Percentiles rank a stretch among this genome's conserved stretches.
Conservation (phyloP, 140 eudicot genomes). For the Anethum foeniculum region DNA sequence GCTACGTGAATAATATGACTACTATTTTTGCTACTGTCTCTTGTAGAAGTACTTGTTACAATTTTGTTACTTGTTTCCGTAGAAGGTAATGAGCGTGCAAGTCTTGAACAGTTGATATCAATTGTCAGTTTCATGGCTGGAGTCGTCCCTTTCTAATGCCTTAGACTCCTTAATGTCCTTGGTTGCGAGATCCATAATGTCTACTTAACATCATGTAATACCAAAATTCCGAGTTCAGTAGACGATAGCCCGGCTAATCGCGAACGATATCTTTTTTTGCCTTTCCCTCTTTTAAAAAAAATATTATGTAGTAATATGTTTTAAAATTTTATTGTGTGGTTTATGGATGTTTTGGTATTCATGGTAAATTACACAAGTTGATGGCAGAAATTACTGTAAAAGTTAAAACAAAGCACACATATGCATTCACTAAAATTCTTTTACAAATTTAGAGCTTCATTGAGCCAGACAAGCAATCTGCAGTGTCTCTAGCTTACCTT, state of each 20-base stretch:
- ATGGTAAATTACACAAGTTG: background rate
- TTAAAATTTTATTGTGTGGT: background rate
- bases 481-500: background rate
- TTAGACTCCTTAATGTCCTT: background rate
- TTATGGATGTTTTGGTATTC: background rate
- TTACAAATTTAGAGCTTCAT: background rate
- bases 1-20: background rate
- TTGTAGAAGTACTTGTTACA: background rate
- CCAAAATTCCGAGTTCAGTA: background rate
- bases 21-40: background rate
- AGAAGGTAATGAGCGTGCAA: conserved; percentile 6
- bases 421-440: background rate
- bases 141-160: background rate
- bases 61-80: background rate
- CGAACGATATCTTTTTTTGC: background rate
- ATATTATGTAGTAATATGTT: too few species aligned
- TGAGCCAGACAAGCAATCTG: conserved; percentile 2
- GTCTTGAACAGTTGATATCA: background rate
- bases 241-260: background rate
- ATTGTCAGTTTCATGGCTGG: background rate
- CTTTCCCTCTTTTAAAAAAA: background rate
- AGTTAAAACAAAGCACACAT: background rate
- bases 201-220: background rate
- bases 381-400: background rate
- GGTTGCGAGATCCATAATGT: background rate